These are phyloP conservation scores for Lithocarpus polystachyus DNA, from an alignment of 306 rosid species.

Conservation along the genomic window DNA sequence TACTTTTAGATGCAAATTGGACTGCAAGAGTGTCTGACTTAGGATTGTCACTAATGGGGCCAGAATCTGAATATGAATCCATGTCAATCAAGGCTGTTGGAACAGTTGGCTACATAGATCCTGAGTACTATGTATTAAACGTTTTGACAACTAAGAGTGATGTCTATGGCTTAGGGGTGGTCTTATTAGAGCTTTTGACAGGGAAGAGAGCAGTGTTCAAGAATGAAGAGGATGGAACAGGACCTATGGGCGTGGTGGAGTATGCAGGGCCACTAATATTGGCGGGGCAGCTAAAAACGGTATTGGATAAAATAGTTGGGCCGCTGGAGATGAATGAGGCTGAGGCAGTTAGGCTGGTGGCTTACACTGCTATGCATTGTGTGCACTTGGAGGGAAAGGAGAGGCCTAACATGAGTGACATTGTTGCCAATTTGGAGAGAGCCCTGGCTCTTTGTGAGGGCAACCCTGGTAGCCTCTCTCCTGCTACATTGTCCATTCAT, in stretches of 20 bases:
- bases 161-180: constrained; percentile 47
- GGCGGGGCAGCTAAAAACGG: constrained; percentile 11
- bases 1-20: constrained; percentile 37
- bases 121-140: constrained; percentile 39
- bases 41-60: constrained; percentile 36
- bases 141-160: constrained; percentile 43
- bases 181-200: constrained; percentile 48
- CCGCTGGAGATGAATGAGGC: constrained; percentile 16
- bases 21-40: constrained; percentile 45
- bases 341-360: constrained; percentile 34
- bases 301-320: constrained; percentile 32
- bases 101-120: constrained; percentile 56
- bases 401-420: constrained; percentile 39
- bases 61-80: constrained; percentile 9
- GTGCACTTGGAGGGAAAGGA: constrained; percentile 42
- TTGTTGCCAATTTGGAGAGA: constrained; percentile 38
- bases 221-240: constrained; percentile 10
- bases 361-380: constrained; percentile 39
- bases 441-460: constrained; percentile 35
- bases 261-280: constrained; percentile 13
- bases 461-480: constrained; percentile 1
- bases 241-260: constrained; percentile 30
- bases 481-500: constrained; percentile 11
- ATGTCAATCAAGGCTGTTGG: constrained; percentile 30
- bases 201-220: constrained; percentile 43